phyloP scores from a whole-genome alignment of 2,329 filamentous ascomycete genomes.

The Cordyceps cicadae region DNA sequence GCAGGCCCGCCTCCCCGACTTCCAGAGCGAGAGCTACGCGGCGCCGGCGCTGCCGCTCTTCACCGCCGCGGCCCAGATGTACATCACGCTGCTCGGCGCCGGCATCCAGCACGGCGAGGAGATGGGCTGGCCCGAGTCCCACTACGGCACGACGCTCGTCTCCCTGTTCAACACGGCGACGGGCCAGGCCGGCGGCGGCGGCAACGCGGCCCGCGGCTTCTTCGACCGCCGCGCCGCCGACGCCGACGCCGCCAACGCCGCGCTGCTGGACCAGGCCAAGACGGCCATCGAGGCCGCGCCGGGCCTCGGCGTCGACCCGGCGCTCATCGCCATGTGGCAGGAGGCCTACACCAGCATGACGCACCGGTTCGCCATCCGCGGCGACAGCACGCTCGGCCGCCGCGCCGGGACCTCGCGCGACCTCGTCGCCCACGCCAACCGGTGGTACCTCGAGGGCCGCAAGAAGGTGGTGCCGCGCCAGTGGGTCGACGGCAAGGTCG shows the following conservation, averaged over 20 bases:
- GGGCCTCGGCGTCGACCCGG: neutral
- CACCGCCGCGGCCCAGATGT: neutral
- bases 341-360: neutral
- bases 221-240: neutral
- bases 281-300: neutral
- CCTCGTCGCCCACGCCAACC: neutral
- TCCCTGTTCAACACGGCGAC: neutral
- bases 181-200: too few species aligned
- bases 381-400: neutral
- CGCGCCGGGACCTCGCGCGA: neutral
- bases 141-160: neutral
- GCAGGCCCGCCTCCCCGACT: neutral
- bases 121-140: neutral
- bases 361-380: neutral
- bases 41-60: neutral
- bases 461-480: neutral
- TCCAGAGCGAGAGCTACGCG: neutral
- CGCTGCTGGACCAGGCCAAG: neutral
- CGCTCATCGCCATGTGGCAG: neutral
- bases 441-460: neutral
- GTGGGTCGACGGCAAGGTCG: neutral
- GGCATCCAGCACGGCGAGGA: neutral
- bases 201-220: neutral
- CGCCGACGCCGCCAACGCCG: neutral
- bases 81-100: neutral